Conservation (phyloP, 2,329 filamentous ascomycete species). For the Grosmannia serpens region DNA sequence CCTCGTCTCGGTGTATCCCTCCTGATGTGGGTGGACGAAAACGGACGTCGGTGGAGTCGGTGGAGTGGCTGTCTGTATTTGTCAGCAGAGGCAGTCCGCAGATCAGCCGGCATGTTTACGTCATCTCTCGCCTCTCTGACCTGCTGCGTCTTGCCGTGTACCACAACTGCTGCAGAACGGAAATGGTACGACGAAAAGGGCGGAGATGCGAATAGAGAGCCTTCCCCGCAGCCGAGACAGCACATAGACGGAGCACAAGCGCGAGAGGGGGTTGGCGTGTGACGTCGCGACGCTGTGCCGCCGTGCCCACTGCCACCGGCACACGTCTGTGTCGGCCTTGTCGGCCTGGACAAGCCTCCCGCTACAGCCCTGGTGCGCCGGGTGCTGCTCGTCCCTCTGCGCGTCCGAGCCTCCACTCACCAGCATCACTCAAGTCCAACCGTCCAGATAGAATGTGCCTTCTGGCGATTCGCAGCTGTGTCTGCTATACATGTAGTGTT, state of each 20-base stretch:
- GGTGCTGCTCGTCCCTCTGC: not conserved
- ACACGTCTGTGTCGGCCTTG: not conserved
- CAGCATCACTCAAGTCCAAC: not conserved
- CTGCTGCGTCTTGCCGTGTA: not conserved
- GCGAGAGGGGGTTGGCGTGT: not conserved
- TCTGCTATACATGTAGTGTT: not conserved
- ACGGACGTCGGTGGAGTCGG: no score
- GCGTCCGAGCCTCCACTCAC: no score
- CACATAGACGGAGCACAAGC: not conserved
- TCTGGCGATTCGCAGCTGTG: not conserved
- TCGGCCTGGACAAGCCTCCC: not conserved
- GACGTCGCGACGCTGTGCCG: not conserved
- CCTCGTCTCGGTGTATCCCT: slow-evolving; percentile 17
- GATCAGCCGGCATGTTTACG: no score
- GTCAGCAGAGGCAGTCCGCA: no score
- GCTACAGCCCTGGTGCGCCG: not conserved
- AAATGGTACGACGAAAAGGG: not conserved
- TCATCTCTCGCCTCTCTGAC: not conserved
- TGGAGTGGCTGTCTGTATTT: no score
- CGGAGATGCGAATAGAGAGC: not conserved
- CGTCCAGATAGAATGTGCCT: no score
- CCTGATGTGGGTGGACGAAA: not conserved
- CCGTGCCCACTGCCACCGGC: not conserved
- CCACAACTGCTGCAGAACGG: not conserved
- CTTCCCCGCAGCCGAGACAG: not conserved